A percentile compares a stretch with the other conserved stretches of the same genome.
phyloP scores from a whole-genome alignment of 2,329 filamentous ascomycete species.

The Torrubiella hemipterigena region DNA sequence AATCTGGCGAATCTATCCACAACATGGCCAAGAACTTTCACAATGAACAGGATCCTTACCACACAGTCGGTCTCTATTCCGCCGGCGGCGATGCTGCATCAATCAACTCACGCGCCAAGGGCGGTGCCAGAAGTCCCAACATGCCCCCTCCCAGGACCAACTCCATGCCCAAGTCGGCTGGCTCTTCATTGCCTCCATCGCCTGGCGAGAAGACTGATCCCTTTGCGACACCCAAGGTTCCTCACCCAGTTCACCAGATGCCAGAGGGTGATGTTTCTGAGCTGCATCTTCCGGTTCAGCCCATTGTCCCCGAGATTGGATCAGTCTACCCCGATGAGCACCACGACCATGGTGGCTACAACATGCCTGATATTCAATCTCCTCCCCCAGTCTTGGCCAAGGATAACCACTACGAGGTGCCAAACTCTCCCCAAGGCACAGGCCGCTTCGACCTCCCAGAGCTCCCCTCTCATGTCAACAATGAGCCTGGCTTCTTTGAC shows the following conservation, averaged over 20 bases:
- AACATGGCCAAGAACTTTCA: constrained; percentile 69
- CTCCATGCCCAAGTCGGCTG: constrained; percentile 30
- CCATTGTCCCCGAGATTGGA: constrained; percentile 27
- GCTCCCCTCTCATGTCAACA: constrained; percentile 6
- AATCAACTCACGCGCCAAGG: constrained; percentile 36
- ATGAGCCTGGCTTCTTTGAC: constrained; percentile 5
- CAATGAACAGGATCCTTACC: constrained; percentile 75
- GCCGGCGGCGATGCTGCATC: constrained; percentile 44
- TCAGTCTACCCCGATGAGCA: constrained; percentile 15
- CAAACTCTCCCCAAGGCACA: constrained; percentile 9
- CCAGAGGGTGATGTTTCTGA: constrained; percentile 10
- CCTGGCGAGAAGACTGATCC: constrained; percentile 21
- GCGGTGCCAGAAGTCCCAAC: constrained; percentile 15
- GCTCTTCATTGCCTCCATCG: constrained; percentile 9
- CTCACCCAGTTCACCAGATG: constrained; percentile 15
- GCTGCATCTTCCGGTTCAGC: constrained; percentile 17
- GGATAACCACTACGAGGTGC: constrained; percentile 2
- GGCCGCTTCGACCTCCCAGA: constrained; percentile 9
- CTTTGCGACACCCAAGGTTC: constrained; percentile 21
- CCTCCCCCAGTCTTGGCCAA: constrained; percentile 15
- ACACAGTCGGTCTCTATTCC: constrained; percentile 46
- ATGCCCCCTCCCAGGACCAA: constrained; percentile 22
- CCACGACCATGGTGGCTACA: constrained; percentile 11
- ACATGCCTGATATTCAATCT: constrained; percentile 16
- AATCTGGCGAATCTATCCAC: constrained; percentile 75